Evolutionary conservation across 352 stramenopile genomes (phyloP).

Genomic region (Pythium sukuiense): DNA sequence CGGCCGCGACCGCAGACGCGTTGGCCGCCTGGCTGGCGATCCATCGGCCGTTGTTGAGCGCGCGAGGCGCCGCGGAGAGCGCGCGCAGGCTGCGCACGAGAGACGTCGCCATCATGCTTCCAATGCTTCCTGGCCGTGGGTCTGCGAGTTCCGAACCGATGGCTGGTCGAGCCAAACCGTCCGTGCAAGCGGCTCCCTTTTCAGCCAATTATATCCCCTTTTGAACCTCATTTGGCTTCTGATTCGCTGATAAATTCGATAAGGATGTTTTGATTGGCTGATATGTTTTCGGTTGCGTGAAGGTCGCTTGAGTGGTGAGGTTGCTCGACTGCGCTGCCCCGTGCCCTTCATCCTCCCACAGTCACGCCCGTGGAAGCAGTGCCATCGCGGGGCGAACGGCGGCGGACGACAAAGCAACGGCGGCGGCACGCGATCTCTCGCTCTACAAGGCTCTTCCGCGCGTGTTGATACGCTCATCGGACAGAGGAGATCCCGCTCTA

Average conservation of each 20-base stretch:
- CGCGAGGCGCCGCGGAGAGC: constrained; percentile 27
- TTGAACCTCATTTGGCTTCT: neutral
- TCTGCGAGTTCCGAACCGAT: constrained; percentile 9
- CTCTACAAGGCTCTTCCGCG: neutral
- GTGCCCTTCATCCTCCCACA: constrained; percentile 8
- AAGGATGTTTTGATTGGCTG: neutral
- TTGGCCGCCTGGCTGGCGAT: constrained; percentile 12
- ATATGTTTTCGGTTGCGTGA: constrained; percentile 14
- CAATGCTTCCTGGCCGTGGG: neutral
- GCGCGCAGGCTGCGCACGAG: constrained; percentile 29
- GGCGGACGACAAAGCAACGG: constrained; percentile 1
- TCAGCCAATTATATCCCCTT: neutral
- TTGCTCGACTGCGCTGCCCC: constrained; percentile 17
- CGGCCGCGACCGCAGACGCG: constrained; percentile 21
- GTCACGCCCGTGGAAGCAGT: constrained; percentile 11
- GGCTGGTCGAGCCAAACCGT: constrained; percentile 24
- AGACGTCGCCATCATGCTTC: constrained; percentile 23
- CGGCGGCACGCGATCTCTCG: constrained; percentile 14
- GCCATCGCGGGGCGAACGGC: constrained; percentile 9
- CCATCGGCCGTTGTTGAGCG: constrained; percentile 6
- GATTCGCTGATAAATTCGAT: constrained; percentile 10
- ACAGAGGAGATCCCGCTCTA: constrained; percentile 13
- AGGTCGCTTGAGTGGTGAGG: constrained; percentile 22
- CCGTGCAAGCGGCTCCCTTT: neutral
- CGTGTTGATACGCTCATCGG: neutral